Percentiles rank a stretch among this genome's conserved stretches.
phyloP scores from a whole-genome alignment of 1,284 basidiomycete species.

The Boletus smithii region DNA sequence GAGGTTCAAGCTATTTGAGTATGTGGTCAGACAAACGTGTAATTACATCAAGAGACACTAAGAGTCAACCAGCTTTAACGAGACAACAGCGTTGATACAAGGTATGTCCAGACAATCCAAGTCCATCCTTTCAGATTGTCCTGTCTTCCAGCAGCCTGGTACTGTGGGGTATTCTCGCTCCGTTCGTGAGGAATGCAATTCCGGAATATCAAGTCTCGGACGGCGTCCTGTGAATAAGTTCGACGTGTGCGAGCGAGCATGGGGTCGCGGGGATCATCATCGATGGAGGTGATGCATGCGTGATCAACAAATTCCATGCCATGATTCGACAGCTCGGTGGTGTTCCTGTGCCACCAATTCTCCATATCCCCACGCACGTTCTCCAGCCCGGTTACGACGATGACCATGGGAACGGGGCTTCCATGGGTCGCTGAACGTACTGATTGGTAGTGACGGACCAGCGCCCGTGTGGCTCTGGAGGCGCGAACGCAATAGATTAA shows the following conservation, averaged over 20 bases:
- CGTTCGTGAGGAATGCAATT: slow-evolving; percentile 13
- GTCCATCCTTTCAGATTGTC: slow-evolving; percentile 11
- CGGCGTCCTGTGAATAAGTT: slow-evolving; percentile 11
- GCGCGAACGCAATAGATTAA: slow-evolving; percentile 34
- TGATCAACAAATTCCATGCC: slow-evolving; percentile 31
- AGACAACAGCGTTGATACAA: slow-evolving; percentile 16
- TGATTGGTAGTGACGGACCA: slow-evolving; percentile 31
- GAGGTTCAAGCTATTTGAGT: neutral
- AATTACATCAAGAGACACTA: neutral
- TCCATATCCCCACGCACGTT: slow-evolving; percentile 33
- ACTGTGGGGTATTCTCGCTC: neutral
- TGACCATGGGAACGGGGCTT: slow-evolving; percentile 25
- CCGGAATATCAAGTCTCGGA: slow-evolving; percentile 28
- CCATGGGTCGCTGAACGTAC: slow-evolving; percentile 17
- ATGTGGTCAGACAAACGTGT: neutral
- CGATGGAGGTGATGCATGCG: slow-evolving; percentile 32
- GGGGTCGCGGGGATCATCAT: slow-evolving; percentile 22
- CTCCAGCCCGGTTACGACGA: slow-evolving; percentile 36
- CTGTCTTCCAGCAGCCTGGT: neutral
- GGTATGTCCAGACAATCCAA: slow-evolving; percentile 17
- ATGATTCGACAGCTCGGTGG: slow-evolving; percentile 13
- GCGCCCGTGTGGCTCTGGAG: slow-evolving; percentile 28
- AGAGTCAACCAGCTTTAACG: neutral
- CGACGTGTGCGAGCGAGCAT: slow-evolving; percentile 17
- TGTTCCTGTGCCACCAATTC: slow-evolving; percentile 34